Percentiles rank a stretch among this genome's conserved stretches.
phyloP scores from a whole-genome alignment of 257 asterid genomes.

The Fraxinus quadrangulata region DNA sequence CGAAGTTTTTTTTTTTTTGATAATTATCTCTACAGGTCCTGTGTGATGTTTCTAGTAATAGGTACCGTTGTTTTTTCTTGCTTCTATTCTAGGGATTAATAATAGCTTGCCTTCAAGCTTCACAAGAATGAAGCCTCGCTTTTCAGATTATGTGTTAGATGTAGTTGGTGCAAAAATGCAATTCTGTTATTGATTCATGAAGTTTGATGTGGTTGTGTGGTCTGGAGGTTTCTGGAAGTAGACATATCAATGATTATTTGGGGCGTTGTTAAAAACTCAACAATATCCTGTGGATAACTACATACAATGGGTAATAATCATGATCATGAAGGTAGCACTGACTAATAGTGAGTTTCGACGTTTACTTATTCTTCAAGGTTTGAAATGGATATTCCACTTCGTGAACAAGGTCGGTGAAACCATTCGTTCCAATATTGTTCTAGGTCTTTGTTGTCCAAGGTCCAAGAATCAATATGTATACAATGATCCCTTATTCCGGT shows the following conservation, averaged over 20 bases:
- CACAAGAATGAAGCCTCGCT: not conserved
- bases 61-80: not conserved
- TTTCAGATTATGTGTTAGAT: not conserved
- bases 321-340: not conserved
- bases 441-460: not conserved
- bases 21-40: not conserved
- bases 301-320: not conserved
- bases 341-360: not conserved
- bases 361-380: not conserved
- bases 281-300: not conserved
- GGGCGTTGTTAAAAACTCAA: not conserved
- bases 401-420: not conserved
- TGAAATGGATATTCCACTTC: not conserved
- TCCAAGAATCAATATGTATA: not conserved
- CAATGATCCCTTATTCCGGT: not conserved
- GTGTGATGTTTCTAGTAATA: not conserved
- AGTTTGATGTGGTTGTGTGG: not conserved
- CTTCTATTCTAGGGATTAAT: not conserved
- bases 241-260: not conserved
- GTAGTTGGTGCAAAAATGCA: not conserved
- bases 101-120: not conserved
- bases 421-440: not conserved
- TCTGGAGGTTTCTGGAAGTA: not conserved
- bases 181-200: not conserved
- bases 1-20: not conserved